Percentiles rank a stretch among this genome's conserved stretches.
Conservation (phyloP, 148 eudicot genomes). For the Chenopodium quinoa region DNA sequence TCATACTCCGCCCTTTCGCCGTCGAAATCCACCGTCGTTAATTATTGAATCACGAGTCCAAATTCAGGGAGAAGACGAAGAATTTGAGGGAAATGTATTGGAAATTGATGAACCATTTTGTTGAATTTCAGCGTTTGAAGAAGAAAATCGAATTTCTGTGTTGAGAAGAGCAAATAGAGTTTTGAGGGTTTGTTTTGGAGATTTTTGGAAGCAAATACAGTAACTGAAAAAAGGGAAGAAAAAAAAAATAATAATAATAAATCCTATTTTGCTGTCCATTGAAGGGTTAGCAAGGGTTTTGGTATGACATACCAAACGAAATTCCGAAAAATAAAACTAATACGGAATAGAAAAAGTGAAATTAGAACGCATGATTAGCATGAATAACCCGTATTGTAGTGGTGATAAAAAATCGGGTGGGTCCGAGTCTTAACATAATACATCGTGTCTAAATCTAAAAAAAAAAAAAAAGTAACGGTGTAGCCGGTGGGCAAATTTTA, state of each 20-base stretch:
- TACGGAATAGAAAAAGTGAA: too few relatives aligned
- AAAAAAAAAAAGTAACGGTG: too few relatives aligned
- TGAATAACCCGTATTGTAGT: too few relatives aligned
- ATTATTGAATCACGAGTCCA: background rate
- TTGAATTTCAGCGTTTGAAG: slow-evolving; percentile 1
- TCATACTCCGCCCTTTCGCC: slow-evolving; percentile 62
- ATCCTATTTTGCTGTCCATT: too few relatives aligned
- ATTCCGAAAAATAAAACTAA: background rate
- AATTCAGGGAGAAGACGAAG: background rate
- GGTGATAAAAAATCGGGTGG: too few relatives aligned
- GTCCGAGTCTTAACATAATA: too few relatives aligned
- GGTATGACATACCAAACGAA: background rate
- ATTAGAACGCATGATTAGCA: too few relatives aligned
- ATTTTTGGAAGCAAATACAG: slow-evolving; percentile 21
- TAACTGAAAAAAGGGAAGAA: background rate
- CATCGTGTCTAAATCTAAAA: too few relatives aligned
- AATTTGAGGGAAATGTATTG: background rate
- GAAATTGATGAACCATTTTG: slow-evolving; percentile 12
- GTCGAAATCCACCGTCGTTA: slow-evolving; percentile 53
- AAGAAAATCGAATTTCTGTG: background rate
- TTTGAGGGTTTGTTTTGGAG: slow-evolving; percentile 18
- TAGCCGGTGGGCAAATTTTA: too few relatives aligned
- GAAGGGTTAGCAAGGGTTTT: slow-evolving; percentile 25
- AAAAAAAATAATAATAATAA: too few relatives aligned
- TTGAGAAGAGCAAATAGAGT: slow-evolving; percentile 21